Evolutionary conservation across 225 moss, liverwort and hornwort species (phyloP).

Genomic region (Sphagnum contortum): DNA sequence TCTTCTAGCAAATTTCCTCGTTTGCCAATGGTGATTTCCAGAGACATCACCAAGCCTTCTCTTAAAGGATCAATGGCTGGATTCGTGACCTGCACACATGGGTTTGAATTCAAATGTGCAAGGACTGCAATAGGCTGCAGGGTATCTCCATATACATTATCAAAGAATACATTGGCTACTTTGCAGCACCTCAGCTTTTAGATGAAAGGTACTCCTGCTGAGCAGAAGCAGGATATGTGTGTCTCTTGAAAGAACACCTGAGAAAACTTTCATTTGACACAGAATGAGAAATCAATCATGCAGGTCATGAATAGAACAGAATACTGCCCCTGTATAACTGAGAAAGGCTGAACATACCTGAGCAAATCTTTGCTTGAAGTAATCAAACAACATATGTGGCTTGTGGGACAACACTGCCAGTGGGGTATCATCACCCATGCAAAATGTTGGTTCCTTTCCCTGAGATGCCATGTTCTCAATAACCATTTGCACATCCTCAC

Average conservation of each 20-base stretch:
- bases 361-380: slow-evolving; percentile 98
- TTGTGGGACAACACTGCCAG: slow-evolving; percentile 70
- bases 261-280: no score
- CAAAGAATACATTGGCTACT: no score
- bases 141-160: no score
- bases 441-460: slow-evolving; percentile 96
- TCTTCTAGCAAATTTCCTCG: slow-evolving; percentile 67
- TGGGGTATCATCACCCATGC: slow-evolving; percentile 96
- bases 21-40: slow-evolving; percentile 84
- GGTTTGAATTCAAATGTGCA: neutral
- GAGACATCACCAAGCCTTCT: slow-evolving; percentile 93
- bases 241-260: no score
- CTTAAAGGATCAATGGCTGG: slow-evolving; percentile 93
- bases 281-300: neutral
- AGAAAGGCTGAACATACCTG: slow-evolving; percentile 35
- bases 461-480: slow-evolving; percentile 97
- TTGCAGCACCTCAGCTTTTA: no score
- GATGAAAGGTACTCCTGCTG: no score
- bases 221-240: no score
- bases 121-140: no score
- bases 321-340: no score
- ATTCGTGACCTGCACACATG: slow-evolving; percentile 69
- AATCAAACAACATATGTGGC: slow-evolving; percentile 85
- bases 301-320: neutral
- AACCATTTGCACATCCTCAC: slow-evolving; percentile 91